These are phyloP conservation scores for Friedmanniomyces simplex DNA, from an alignment of 495 filamentous ascomycete genomes.

Conservation along the genomic window DNA sequence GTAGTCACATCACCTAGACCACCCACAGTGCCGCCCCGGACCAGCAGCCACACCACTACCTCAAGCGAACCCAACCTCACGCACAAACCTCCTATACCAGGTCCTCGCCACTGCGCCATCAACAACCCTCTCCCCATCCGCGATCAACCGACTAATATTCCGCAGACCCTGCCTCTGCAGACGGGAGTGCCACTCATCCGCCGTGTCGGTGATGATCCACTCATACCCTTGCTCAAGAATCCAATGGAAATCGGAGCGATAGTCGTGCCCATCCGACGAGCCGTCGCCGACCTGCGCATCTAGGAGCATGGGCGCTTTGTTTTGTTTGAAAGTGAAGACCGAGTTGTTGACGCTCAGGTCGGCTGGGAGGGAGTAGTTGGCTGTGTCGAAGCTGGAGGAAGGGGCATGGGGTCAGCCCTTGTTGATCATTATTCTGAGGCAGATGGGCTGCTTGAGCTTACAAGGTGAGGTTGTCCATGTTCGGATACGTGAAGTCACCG, in stretches of 20 bases:
- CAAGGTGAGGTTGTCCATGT: not conserved
- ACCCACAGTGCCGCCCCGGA: too few relatives aligned
- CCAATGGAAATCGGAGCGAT: constrained; percentile 2
- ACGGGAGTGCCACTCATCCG: not conserved
- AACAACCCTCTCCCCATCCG: not conserved
- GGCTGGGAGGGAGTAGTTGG: not conserved
- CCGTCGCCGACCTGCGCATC: not conserved
- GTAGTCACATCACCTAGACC: too few relatives aligned
- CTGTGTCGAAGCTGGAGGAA: constrained; percentile 2
- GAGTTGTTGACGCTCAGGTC: not conserved
- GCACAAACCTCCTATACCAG: not conserved
- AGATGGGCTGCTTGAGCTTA: not conserved
- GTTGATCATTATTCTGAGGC: not conserved
- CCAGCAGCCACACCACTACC: too few relatives aligned
- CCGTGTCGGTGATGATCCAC: constrained; percentile 1
- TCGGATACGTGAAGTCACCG: constrained; percentile 1
- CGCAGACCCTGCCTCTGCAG: not conserved
- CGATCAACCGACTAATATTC: not conserved
- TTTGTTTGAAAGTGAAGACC: not conserved
- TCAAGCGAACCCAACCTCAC: too few relatives aligned
- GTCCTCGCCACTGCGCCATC: not conserved
- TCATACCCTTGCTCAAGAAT: not conserved
- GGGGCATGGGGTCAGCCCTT: too few relatives aligned
- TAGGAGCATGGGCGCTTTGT: not conserved
- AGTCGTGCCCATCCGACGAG: constrained; percentile 2